Conservation (phyloP, 1,284 basidiomycete genomes). For the Cryptococcus maquisensis region DNA sequence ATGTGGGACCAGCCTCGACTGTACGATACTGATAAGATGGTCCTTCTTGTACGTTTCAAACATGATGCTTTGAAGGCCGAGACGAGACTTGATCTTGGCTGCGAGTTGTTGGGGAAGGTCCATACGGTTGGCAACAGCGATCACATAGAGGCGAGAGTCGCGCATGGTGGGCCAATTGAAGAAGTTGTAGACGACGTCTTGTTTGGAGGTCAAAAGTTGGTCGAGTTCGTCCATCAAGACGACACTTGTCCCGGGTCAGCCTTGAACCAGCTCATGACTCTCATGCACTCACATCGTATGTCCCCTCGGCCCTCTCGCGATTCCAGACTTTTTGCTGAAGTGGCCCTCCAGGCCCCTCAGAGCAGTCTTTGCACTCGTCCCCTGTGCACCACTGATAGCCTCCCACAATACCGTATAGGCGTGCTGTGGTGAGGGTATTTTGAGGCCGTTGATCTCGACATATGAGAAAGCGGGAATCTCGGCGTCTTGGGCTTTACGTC, state of each 20-base stretch:
- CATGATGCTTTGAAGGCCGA: conserved; percentile 93
- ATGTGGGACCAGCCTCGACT: conserved; percentile 61
- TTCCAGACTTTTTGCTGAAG: conserved; percentile 40
- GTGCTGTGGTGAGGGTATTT: conserved; percentile 79
- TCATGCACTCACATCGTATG: conserved; percentile 46
- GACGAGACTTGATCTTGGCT: conserved; percentile 83
- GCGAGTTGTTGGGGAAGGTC: conserved; percentile 93
- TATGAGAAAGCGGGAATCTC: conserved; percentile 92
- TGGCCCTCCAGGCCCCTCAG: conserved; percentile 47
- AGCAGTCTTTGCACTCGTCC: conserved; percentile 51
- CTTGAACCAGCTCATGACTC: not conserved
- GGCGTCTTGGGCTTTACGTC: conserved; percentile 73
- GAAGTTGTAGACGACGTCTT: conserved; percentile 98
- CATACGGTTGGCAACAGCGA: conserved; percentile 98
- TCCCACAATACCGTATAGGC: conserved; percentile 90
- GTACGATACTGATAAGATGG: conserved; percentile 82
- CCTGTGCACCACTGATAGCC: conserved; percentile 70
- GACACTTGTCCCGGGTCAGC: conserved; percentile 56
- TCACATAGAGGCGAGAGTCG: conserved; percentile 81
- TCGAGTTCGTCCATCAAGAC: conserved; percentile 98
- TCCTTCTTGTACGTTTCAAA: conserved; percentile 84
- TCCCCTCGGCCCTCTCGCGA: conserved; percentile 45
- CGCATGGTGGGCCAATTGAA: conserved; percentile 97
- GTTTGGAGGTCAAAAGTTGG: conserved; percentile 89
- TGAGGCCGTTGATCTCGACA: conserved; percentile 96